Percentiles rank a stretch among this genome's conserved stretches.
Conservation (phyloP, 225 moss, liverwort and hornwort genomes). For the Thuidium tamariscinum region DNA sequence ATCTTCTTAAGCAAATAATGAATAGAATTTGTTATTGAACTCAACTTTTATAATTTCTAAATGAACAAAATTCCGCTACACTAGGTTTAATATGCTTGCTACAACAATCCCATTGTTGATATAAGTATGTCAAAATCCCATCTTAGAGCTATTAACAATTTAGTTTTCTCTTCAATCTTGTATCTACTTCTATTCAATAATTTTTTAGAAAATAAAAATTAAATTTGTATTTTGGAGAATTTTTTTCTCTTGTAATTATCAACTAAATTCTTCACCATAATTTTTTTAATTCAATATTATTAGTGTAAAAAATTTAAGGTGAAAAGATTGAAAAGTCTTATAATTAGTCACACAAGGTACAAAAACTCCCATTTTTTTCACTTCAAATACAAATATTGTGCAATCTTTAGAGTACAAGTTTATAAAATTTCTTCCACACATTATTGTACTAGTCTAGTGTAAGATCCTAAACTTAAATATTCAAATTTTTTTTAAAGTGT, state of each 20-base stretch:
- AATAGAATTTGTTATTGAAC: fast-evolving
- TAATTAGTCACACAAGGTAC: fast-evolving
- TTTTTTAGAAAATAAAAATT: too few relatives aligned
- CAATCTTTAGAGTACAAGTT: not conserved
- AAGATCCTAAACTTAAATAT: not conserved
- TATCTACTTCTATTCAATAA: too few relatives aligned
- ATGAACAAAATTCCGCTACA: not conserved
- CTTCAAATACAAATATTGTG: not conserved
- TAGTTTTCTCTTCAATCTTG: not conserved
- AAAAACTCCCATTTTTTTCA: not conserved
- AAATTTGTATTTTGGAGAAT: too few relatives aligned
- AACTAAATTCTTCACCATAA: not conserved
- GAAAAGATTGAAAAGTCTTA: not conserved
- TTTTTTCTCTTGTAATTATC: too few relatives aligned
- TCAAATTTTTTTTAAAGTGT: not conserved
- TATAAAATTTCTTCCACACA: not conserved
- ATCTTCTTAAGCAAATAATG: fast-evolving
- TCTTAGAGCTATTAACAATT: not conserved
- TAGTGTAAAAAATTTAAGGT: not conserved
- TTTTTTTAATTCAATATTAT: not conserved
- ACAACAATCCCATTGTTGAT: not conserved
- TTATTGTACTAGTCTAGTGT: not conserved
- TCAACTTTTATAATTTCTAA: not conserved
- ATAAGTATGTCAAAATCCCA: too few relatives aligned
- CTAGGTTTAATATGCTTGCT: not conserved